Conservation (phyloP, 148 eudicot species). For the Hydrangea macrophylla region DNA sequence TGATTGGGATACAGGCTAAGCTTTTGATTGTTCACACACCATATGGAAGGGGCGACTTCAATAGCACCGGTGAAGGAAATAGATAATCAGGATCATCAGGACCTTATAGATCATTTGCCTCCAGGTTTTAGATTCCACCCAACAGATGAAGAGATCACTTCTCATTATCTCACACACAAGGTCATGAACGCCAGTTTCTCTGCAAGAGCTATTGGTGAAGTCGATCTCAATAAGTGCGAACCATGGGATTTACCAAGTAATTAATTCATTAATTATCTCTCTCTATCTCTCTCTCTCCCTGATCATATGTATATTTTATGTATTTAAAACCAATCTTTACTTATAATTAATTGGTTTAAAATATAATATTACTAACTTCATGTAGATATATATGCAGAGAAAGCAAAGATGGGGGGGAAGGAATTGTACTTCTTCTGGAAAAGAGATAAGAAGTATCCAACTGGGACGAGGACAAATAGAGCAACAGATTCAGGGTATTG, state of each 20-base stretch:
- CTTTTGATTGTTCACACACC: not conserved
- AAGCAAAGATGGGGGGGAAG: conserved; percentile 57
- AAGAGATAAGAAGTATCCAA: conserved; percentile 54
- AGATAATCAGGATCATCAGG: conserved; percentile 1
- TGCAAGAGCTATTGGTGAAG: conserved; percentile 33
- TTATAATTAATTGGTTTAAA: no score
- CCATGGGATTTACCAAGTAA: conserved; percentile 49
- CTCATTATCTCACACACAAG: conserved; percentile 29
- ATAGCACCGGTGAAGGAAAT: not conserved
- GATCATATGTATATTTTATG: not conserved
- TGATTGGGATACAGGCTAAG: not conserved
- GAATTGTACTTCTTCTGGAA: conserved; percentile 51
- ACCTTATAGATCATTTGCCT: conserved; percentile 28
- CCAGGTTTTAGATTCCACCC: conserved; percentile 43
- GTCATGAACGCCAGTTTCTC: conserved; percentile 25
- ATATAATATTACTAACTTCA: no score
- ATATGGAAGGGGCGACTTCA: conserved; percentile 23
- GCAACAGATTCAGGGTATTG: conserved; percentile 55
- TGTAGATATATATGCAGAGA: conserved; percentile 21
- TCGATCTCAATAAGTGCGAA: conserved; percentile 42
- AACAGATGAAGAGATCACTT: conserved; percentile 38
- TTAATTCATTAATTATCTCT: no score
- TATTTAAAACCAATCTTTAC: not conserved
- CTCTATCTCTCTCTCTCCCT: not conserved
- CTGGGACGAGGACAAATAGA: conserved; percentile 55